phyloP scores from a whole-genome alignment of 1,284 basidiomycete species.

The Ceratobasidium theobromae region DNA sequence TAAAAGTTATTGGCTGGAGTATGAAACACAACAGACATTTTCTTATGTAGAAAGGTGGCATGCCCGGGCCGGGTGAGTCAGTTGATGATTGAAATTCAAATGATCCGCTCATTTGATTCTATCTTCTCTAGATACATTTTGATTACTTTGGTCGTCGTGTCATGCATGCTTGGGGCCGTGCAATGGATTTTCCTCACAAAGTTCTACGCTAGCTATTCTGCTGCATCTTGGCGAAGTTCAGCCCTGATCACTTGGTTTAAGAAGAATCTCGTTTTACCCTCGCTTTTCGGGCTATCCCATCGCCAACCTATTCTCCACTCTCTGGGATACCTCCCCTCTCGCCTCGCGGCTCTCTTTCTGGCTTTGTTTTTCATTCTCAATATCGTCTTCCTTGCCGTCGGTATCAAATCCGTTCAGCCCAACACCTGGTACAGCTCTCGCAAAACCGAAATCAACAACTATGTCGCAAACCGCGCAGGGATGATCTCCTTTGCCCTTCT shows the following conservation, averaged over 20 bases:
- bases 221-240: constrained; percentile 6
- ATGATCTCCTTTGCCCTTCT: constrained; percentile 18
- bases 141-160: neutral
- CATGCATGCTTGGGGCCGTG: neutral
- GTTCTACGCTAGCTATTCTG: neutral
- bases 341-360: neutral
- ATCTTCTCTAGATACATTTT: constrained; percentile 8
- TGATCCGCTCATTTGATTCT: neutral
- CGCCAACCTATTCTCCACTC: constrained; percentile 1
- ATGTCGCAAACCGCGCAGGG: constrained; percentile 15
- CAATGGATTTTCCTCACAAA: neutral
- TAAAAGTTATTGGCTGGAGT: neutral
- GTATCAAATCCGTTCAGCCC: constrained; percentile 24
- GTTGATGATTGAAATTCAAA: neutral
- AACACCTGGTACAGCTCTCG: constrained; percentile 23
- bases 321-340: constrained; percentile 20
- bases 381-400: neutral
- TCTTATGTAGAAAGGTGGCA: constrained; percentile 28
- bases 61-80: constrained; percentile 7
- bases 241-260: neutral
- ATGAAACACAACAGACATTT: constrained; percentile 20
- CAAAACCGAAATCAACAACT: constrained; percentile 16
- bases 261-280: constrained; percentile 14
- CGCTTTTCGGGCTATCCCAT: constrained; percentile 11
- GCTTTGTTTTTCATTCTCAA: constrained; percentile 9